Conservation (phyloP, 345 rosid genomes). For the Eucalyptus rudis region DNA sequence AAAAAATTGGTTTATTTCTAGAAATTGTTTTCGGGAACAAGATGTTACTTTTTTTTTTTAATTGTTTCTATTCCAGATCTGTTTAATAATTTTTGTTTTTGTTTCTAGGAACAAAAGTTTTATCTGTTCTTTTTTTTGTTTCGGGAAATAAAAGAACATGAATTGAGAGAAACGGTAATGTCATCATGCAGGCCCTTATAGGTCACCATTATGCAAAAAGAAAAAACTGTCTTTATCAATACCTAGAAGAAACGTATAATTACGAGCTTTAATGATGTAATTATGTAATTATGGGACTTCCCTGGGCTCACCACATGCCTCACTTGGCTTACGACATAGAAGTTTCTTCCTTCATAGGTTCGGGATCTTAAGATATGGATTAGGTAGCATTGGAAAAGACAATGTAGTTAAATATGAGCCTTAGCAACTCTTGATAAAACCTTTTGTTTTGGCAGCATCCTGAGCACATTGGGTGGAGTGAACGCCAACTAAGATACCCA, state of each 20-base stretch:
- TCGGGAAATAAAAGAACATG: accelerated
- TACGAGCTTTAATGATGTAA: neutral
- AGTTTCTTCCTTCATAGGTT: neutral
- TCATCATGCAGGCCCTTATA: neutral
- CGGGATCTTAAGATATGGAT: neutral
- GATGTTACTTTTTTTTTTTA: accelerated
- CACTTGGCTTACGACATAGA: neutral
- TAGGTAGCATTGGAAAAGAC: neutral
- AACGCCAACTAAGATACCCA: neutral
- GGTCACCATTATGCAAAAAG: neutral
- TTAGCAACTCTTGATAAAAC: neutral
- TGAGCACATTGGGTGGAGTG: neutral
- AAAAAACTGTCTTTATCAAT: neutral
- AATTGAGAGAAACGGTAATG: accelerated
- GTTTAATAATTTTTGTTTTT: too few species aligned
- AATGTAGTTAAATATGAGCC: neutral
- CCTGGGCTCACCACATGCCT: neutral
- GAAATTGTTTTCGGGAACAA: accelerated
- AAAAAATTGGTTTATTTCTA: too few species aligned
- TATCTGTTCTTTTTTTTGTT: accelerated
- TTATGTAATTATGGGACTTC: neutral
- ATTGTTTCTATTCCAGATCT: accelerated
- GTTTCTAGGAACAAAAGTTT: too few species aligned
- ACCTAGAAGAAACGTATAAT: neutral
- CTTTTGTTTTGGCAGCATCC: neutral